Conservation (phyloP, 176 grass and related monocot genomes). For the Oryza coarctata region DNA sequence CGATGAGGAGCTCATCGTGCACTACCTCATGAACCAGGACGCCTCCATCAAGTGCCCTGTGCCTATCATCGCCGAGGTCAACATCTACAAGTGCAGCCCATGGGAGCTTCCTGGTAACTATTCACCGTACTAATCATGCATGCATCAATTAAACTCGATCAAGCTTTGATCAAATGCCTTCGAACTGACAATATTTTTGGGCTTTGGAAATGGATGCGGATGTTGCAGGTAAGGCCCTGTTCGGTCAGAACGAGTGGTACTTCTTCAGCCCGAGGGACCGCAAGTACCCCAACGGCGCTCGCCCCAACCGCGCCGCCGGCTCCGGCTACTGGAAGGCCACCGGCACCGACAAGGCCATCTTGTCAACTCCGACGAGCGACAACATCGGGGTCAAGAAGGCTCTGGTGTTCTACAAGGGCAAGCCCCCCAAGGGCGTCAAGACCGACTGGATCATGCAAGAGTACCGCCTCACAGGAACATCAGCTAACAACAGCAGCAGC, state of each 20-base stretch:
- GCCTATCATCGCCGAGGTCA: conserved; percentile 77
- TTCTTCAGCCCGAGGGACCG: conserved; percentile 73
- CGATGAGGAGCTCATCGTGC: conserved; percentile 77
- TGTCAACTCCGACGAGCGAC: background rate
- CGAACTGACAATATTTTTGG: no score
- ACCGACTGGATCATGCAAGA: conserved; percentile 95
- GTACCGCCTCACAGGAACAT: conserved; percentile 54
- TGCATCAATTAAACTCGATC: background rate
- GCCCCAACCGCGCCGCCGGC: conserved; percentile 57
- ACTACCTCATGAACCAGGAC: conserved; percentile 67
- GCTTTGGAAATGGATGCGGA: no score
- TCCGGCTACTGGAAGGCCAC: conserved; percentile 77
- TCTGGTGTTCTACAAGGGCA: conserved; percentile 57
- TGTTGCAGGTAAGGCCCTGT: conserved; percentile 23
- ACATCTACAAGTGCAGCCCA: conserved; percentile 89
- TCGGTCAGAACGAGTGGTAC: conserved; percentile 63
- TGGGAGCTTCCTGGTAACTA: conserved; percentile 78
- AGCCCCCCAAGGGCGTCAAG: conserved; percentile 54
- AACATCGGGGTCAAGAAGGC: conserved; percentile 56
- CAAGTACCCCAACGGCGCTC: conserved; percentile 66
- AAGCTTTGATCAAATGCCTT: no score
- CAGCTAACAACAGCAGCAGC: background rate
- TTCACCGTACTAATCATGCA: background rate
- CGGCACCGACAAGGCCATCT: conserved; percentile 62
- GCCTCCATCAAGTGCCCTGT: conserved; percentile 39